These are phyloP conservation scores for Primulina huaijiensis DNA, from an alignment of 257 asterid species.

Conservation along the genomic window DNA sequence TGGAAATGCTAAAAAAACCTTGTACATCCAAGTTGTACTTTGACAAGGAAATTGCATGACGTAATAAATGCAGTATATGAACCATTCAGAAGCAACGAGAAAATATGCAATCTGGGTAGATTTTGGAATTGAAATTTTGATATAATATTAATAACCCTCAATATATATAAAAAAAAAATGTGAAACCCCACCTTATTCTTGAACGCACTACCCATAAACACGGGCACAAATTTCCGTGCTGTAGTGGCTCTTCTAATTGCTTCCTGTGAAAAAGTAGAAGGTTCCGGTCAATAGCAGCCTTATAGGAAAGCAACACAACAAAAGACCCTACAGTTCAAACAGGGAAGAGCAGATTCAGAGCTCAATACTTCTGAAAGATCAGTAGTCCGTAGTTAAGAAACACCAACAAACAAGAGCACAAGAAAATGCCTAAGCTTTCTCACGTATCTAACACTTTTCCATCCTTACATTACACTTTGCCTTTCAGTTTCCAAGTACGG, in stretches of 20 bases:
- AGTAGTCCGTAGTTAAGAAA: neutral
- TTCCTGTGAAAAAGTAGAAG: conserved; percentile 45
- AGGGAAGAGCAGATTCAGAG: neutral
- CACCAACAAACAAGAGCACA: neutral
- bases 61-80: neutral
- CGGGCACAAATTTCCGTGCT: conserved; percentile 84
- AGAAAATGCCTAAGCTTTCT: neutral
- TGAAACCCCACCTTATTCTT: conserved; percentile 76
- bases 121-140: neutral
- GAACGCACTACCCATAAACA: conserved; percentile 99
- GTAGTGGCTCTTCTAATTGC: conserved; percentile 94
- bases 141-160: no score
- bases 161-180: neutral
- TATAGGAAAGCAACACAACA: conserved; percentile 18
- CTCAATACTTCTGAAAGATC: no score
- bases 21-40: neutral
- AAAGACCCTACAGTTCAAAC: conserved; percentile 1
- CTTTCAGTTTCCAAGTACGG: no score
- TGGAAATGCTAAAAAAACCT: neutral
- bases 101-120: conserved; percentile 5
- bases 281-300: conserved; percentile 10
- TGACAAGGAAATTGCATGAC: neutral
- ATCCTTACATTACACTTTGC: no score
- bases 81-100: neutral
- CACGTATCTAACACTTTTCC: no score